Base-by-base conservation (phyloP, 164 flowering plant genomes). In the Malania oleifera region DNA sequence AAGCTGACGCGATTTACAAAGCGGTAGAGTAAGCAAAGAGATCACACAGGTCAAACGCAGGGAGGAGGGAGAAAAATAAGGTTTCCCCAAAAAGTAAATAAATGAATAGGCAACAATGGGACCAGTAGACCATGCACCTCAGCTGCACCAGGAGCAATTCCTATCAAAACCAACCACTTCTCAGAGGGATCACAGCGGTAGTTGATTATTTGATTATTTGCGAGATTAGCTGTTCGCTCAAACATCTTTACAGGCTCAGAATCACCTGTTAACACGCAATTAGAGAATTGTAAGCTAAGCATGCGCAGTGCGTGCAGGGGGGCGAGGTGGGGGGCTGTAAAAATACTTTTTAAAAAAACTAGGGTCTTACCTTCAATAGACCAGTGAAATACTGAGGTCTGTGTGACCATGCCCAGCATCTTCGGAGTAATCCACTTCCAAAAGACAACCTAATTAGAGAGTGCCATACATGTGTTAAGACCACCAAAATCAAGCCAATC, bases 341-440 rank as follows among this genome's bases (percentile, higher is more conserved):
- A n/a, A n/a, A n/a, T n/a, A n/a, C n/a, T n/a, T n/a, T n/a, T n/a
- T n/a, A n/a, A n/a, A n/a, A n/a, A n/a, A n/a, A n/a, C n/a, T n/a
- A n/a, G n/a, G n/a, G 50, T 1, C 38, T 62, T 70, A 80, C 96
- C 99, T 81, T 95, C 99, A 77, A 89, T 82, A 37, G 93, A 76
- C 99, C 99, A 95, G 66, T 95, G 99, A 67, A 89, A 95, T 18
- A 95, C 96, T 1, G 99, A 70, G 39, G 93, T 73, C 67, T 95
- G 99, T 17, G 99, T 95, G 52, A 95, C 99, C 52, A 95, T 49
- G 20, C 98, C 99, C 78, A 95, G 62, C 87, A 81, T 72, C 66
- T 85, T 91, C 27, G 85, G 87, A 11, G 86, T 74, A 57, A 91
- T 89, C 99, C 99, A 95, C 71, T 95, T 95, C 99, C 99, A 95